Evolutionary conservation across 2,329 filamentous ascomycete species (phyloP).

Genomic region (Sporothrix variecibatus): DNA sequence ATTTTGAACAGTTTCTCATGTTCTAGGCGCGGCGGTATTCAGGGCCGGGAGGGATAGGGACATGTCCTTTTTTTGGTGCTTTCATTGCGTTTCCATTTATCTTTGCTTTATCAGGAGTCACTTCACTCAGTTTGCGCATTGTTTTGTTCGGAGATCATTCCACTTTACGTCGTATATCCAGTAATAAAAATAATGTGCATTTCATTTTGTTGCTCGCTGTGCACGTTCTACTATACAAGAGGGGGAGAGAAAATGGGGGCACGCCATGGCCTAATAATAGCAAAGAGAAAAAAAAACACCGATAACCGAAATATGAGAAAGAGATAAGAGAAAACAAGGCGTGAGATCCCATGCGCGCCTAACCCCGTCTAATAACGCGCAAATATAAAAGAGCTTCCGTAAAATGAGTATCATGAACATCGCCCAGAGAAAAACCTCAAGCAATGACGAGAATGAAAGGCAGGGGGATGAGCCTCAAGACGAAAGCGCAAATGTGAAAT

Average conservation of each 20-base stretch:
- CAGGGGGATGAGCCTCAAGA: not conserved
- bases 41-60: constrained; percentile 2
- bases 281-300: not conserved
- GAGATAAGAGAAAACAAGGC: not conserved
- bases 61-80: not conserved
- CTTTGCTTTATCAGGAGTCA: not conserved
- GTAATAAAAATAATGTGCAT: constrained; percentile 11
- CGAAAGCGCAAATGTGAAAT: not conserved
- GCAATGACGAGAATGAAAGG: not conserved
- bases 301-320: not conserved
- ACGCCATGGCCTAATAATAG: not conserved
- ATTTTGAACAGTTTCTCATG: not conserved
- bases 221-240: constrained; percentile 7
- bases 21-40: constrained; percentile 1
- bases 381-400: not conserved
- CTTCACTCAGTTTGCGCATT: not conserved
- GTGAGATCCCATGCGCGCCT: not conserved
- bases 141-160: constrained; percentile 2
- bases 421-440: constrained; percentile 11
- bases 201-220: not conserved
- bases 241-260: no score
- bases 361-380: not conserved
- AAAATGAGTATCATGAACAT: constrained; percentile 13
- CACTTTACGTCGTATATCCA: constrained; percentile 5
- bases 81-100: not conserved